Conservation (phyloP, 345 rosid genomes). For the Moringa oleifera region DNA sequence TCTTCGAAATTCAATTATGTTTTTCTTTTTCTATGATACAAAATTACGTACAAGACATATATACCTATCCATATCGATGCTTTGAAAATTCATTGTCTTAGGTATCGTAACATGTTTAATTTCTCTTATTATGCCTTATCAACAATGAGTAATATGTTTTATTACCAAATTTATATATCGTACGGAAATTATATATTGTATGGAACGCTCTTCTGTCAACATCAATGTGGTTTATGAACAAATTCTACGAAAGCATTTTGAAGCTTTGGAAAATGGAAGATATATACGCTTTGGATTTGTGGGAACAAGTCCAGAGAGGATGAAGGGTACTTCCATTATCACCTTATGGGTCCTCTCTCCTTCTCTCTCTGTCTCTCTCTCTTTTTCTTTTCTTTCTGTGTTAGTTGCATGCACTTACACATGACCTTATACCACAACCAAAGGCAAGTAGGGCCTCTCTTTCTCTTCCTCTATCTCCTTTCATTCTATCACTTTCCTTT, state of each 20-base stretch:
- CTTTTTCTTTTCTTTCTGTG: too few species aligned
- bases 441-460: conserved; percentile 34
- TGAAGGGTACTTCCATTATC: conserved; percentile 45
- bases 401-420: conserved; percentile 27
- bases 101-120: too few species aligned
- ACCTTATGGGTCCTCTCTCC: conserved; percentile 20
- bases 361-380: conserved; percentile 4
- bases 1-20: too few species aligned
- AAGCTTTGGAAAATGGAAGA: conserved; percentile 15
- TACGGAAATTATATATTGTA: too few species aligned
- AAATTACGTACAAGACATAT: too few species aligned
- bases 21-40: too few species aligned
- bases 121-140: too few species aligned
- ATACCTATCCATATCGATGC: too few species aligned
- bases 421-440: conserved; percentile 37
- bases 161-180: too few species aligned
- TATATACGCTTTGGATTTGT: conserved; percentile 3
- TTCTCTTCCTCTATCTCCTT: conserved; percentile 13
- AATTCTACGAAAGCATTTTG: neutral
- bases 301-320: conserved; percentile 44
- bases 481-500: too few species aligned
- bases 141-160: too few species aligned
- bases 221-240: conserved; percentile 1
- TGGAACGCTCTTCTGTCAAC: neutral
- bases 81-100: too few species aligned